Conservation (phyloP, 176 grass and related monocot genomes). For the Triticum urartu region DNA sequence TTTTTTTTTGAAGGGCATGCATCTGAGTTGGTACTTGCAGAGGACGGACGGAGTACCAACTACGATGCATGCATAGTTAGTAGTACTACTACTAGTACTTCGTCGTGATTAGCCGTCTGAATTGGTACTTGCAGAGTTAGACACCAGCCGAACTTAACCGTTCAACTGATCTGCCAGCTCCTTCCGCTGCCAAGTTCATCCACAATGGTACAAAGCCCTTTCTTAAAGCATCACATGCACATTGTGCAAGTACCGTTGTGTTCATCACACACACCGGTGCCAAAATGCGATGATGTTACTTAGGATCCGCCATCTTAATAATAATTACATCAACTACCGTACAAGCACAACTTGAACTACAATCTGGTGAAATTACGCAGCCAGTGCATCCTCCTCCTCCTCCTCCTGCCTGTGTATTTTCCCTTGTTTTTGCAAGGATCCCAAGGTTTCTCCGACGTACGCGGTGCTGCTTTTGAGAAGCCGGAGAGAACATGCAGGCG, state of each 20-base stretch:
- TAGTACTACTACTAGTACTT: background rate
- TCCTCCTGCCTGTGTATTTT: background rate
- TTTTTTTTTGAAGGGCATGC: too few relatives aligned
- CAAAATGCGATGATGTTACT: constrained; percentile 23
- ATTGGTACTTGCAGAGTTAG: background rate
- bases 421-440: constrained; percentile 13
- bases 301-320: constrained; percentile 15
- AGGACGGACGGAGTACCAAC: background rate
- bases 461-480: constrained; percentile 15
- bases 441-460: background rate
- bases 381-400: background rate
- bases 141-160: background rate
- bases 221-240: constrained; percentile 27
- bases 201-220: background rate
- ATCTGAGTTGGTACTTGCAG: background rate
- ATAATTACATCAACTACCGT: background rate
- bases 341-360: background rate
- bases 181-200: background rate
- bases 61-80: background rate
- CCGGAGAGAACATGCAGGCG: background rate
- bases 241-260: constrained; percentile 10
- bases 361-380: background rate
- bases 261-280: too few relatives aligned
- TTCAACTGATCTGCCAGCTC: background rate
- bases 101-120: background rate